Percentiles rank a stretch among this genome's conserved stretches.
Evolutionary conservation across 2,329 filamentous ascomycete genomes (phyloP).

Genomic region (Hansfordia pulvinata): DNA sequence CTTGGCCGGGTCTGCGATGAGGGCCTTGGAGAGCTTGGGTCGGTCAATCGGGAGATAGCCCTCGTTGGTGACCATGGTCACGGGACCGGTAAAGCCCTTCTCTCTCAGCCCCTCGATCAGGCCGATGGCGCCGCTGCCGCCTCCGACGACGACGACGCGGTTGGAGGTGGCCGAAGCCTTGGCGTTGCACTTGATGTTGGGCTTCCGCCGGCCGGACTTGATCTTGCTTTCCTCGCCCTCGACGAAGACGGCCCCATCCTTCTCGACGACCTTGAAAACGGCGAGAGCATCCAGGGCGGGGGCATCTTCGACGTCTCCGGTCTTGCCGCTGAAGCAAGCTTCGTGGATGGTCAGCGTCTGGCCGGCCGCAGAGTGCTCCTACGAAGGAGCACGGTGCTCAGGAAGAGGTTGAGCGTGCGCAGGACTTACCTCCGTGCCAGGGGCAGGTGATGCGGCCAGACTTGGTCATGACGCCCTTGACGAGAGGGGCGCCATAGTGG

Average conservation of each 20-base stretch:
- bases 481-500: constrained; percentile 85
- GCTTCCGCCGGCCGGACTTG: constrained; percentile 60
- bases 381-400: constrained; percentile 3
- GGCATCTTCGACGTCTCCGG: constrained; percentile 89
- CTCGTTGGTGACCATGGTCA: constrained; percentile 77
- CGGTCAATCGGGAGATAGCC: constrained; percentile 82
- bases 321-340: constrained; percentile 87
- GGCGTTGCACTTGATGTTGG: constrained; percentile 58
- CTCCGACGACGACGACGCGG: constrained; percentile 74
- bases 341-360: no score
- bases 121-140: constrained; percentile 74
- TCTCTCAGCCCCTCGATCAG: constrained; percentile 72
- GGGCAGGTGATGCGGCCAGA: constrained; percentile 82
- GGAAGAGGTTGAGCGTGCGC: neutral
- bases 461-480: constrained; percentile 70
- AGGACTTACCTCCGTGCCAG: constrained; percentile 74
- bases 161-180: constrained; percentile 33
- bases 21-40: constrained; percentile 88
- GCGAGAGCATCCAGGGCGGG: constrained; percentile 79
- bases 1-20: constrained; percentile 70
- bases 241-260: constrained; percentile 73
- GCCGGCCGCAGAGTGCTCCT: no score
- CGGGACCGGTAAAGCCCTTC: constrained; percentile 62
- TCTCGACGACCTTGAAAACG: constrained; percentile 69
- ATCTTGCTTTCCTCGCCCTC: constrained; percentile 66